phyloP scores from a whole-genome alignment of 2,329 filamentous ascomycete genomes.

The Hirsutella rhossiliensis region DNA sequence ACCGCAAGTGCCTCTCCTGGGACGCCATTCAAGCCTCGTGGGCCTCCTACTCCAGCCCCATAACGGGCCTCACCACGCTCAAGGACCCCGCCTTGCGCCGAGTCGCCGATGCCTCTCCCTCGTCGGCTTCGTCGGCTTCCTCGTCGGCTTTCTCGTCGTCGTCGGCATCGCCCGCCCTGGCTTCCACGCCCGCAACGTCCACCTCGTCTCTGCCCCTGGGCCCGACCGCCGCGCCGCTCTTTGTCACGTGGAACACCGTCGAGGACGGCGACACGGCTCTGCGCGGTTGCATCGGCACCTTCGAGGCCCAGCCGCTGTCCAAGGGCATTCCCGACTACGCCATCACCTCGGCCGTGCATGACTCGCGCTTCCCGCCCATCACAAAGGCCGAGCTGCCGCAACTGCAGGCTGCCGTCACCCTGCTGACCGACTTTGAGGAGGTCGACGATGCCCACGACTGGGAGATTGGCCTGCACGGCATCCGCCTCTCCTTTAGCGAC shows the following conservation, averaged over 20 bases:
- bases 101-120: slow-evolving; percentile 17
- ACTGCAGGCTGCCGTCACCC: slow-evolving; percentile 59
- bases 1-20: slow-evolving; percentile 55
- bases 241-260: slow-evolving; percentile 88
- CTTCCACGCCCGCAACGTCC: slow-evolving; percentile 33
- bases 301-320: slow-evolving; percentile 63
- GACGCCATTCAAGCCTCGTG: slow-evolving; percentile 58
- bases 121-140: slow-evolving; percentile 18
- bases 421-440: slow-evolving; percentile 77
- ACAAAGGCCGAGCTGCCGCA: slow-evolving; percentile 38
- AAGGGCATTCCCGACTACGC: slow-evolving; percentile 69
- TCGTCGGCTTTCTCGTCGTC: slow-evolving; percentile 23
- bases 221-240: slow-evolving; percentile 56
- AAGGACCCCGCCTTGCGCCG: slow-evolving; percentile 31
- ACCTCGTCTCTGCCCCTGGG: slow-evolving; percentile 25
- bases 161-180: slow-evolving; percentile 26
- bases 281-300: slow-evolving; percentile 93
- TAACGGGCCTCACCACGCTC: slow-evolving; percentile 7
- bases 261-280: slow-evolving; percentile 39
- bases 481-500: slow-evolving; percentile 75
- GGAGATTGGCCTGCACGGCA: slow-evolving; percentile 74
- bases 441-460: slow-evolving; percentile 67
- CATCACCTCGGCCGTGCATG: slow-evolving; percentile 60
- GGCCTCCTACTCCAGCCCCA: slow-evolving; percentile 20
- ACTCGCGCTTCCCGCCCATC: slow-evolving; percentile 50